Base-by-base conservation (phyloP, 371 early-diverging fungal species). In the Actinomortierella ambigua region DNA sequence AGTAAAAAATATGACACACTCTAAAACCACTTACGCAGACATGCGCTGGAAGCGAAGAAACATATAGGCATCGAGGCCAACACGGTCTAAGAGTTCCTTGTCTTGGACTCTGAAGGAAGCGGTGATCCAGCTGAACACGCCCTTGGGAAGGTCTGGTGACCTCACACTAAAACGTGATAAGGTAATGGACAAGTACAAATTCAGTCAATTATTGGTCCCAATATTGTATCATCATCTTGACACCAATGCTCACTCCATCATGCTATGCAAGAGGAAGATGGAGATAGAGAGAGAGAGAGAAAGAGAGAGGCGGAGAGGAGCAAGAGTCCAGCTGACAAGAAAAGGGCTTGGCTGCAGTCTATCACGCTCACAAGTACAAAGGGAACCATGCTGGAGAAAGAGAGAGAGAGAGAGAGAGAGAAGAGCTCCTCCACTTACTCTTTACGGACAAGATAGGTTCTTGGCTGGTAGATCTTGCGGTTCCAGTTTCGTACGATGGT, bases 11-110 rank as follows among this genome's bases (percentile, higher is more conserved):
- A n/a, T n/a, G n/a, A n/a, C n/a, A n/a, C 15, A 41, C 8, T 8
- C 41, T 9, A 41, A 41, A 7, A 18, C 13, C 76, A 78, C 57
- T 78, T 75, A 69, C 81, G 79, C 69, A 13, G 83, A 84, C 71
- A 90, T 82, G 48, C 88, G 80, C 26, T 90, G 69, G 57, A 89
- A 86, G 42, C 87, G 83, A n/a, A 92, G 64, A 28, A 90, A 89
- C 90, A 93, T 89, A 75, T 84, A 93, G 14, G 89, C 81, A 73
- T 93, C 93, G 44, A 93, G 81, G 2, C 91, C 91, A 59, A 87
- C 82, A 4, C 82, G 78, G 22, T 76, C 70, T 18, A 90, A 80
- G 11, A 92, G 69, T 13, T 79, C 79, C 3, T 79, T 78, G 52
- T 92, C 91, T 42, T 77, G 60, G 59, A 84, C 76, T 34, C 61